phyloP scores from a whole-genome alignment of 768 basidiomycete genomes.

The Rhodotorula paludigena region DNA sequence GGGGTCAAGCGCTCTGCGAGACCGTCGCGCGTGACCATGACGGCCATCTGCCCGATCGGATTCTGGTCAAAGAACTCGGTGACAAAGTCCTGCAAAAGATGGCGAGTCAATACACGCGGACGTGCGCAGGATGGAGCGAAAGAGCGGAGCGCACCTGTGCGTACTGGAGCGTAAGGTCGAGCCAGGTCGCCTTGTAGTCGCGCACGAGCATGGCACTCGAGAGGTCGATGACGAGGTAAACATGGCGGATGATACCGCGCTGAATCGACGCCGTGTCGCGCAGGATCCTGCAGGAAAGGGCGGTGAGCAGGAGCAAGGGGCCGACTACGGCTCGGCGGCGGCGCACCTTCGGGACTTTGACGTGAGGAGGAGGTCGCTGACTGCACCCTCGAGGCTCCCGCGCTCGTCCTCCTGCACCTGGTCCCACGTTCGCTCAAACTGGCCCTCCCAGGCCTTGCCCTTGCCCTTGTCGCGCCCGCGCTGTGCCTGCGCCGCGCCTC shows the following conservation, averaged over 20 bases:
- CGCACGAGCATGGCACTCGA: constrained; percentile 89
- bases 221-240: constrained; percentile 85
- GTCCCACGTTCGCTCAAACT: constrained; percentile 92
- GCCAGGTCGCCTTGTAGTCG: constrained; percentile 90
- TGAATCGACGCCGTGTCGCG: constrained; percentile 82
- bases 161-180: constrained; percentile 84
- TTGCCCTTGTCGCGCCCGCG: constrained; percentile 24
- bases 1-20: constrained; percentile 83
- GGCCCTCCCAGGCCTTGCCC: constrained; percentile 87
- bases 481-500: background rate
- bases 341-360: constrained; percentile 73
- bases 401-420: constrained; percentile 92
- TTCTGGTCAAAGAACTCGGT: constrained; percentile 99
- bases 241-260: constrained; percentile 90
- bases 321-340: background rate
- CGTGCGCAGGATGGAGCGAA: no score
- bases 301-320: background rate
- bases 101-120: no score
- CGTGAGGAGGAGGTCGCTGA: constrained; percentile 81
- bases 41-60: constrained; percentile 89
- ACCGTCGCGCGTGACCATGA: constrained; percentile 87
- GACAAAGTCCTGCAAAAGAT: constrained; percentile 65
- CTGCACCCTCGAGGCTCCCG: constrained; percentile 82
- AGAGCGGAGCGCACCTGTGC: constrained; percentile 47
- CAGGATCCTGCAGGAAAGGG: constrained; percentile 56